Evolutionary conservation across 2,329 filamentous ascomycete genomes (phyloP).

Genomic region (Botrytis sinoallii): DNA sequence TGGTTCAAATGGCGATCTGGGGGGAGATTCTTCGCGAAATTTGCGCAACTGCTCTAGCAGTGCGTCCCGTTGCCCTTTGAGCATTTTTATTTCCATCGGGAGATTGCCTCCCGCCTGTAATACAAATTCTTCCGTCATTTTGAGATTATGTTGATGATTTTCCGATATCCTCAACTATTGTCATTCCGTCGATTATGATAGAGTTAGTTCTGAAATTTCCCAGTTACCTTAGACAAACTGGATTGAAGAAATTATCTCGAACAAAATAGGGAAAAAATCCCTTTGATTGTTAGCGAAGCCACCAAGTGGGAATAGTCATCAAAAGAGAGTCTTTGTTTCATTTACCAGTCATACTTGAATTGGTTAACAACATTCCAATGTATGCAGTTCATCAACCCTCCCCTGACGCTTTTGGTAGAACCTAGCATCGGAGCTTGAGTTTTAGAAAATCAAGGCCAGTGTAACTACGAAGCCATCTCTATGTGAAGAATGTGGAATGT

Average conservation of each 20-base stretch:
- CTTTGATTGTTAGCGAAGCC: neutral
- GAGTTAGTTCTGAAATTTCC: fast-evolving
- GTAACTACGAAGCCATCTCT: neutral
- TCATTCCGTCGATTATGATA: neutral
- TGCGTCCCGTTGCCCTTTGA: no score
- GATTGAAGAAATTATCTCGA: neutral
- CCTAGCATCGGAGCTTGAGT: neutral
- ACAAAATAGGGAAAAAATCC: neutral
- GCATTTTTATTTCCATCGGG: no score
- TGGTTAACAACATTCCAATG: neutral
- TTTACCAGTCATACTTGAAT: neutral
- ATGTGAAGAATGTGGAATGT: neutral
- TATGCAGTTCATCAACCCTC: neutral
- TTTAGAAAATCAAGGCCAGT: neutral
- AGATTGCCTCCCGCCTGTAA: no score
- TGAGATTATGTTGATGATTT: neutral
- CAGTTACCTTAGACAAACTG: neutral
- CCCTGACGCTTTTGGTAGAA: neutral
- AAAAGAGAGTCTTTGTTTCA: neutral
- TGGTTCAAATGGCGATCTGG: no score
- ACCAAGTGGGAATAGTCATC: neutral
- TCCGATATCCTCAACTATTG: neutral
- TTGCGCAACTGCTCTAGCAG: no score
- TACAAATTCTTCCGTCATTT: neutral
- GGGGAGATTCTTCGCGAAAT: no score